phyloP scores from a whole-genome alignment of 2,329 filamentous ascomycete species.

The Trichoderma oligosporum region DNA sequence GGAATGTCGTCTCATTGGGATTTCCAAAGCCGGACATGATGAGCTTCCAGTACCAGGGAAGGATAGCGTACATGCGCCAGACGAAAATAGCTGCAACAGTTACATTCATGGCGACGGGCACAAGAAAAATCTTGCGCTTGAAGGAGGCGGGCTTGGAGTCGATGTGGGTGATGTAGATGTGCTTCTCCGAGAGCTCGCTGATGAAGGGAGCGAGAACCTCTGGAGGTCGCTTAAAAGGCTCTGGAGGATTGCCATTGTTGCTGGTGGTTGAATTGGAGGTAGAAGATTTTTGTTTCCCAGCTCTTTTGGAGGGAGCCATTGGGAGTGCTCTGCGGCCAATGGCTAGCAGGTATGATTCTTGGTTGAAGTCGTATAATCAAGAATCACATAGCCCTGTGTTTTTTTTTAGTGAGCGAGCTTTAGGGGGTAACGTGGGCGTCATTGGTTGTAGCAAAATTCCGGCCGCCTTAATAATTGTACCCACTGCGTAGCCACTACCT shows the following conservation, averaged over 20 bases:
- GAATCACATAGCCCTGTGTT: not conserved
- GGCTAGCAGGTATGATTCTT: not conserved
- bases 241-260: conserved; percentile 42
- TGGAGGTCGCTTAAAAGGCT: conserved; percentile 66
- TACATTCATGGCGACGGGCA: conserved; percentile 74
- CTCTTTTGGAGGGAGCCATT: conserved; percentile 36
- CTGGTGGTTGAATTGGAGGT: conserved; percentile 24
- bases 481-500: not conserved
- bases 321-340: not conserved
- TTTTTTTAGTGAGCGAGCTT: conserved; percentile 2
- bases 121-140: conserved; percentile 78
- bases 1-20: conserved; percentile 62
- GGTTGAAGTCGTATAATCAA: not conserved
- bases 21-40: conserved; percentile 62
- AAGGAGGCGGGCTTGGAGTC: conserved; percentile 65
- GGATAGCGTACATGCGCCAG: conserved; percentile 64
- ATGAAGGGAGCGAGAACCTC: conserved; percentile 62
- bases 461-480: conserved; percentile 9
- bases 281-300: conserved; percentile 30
- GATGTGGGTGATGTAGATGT: conserved; percentile 82
- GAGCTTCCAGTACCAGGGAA: conserved; percentile 70
- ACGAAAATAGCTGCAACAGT: conserved; percentile 60
- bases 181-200: conserved; percentile 58
- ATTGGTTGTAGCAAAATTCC: conserved; percentile 6
- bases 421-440: not conserved